Conservation (phyloP, 2,329 filamentous ascomycete genomes). For the Chaetomium globosum region DNA sequence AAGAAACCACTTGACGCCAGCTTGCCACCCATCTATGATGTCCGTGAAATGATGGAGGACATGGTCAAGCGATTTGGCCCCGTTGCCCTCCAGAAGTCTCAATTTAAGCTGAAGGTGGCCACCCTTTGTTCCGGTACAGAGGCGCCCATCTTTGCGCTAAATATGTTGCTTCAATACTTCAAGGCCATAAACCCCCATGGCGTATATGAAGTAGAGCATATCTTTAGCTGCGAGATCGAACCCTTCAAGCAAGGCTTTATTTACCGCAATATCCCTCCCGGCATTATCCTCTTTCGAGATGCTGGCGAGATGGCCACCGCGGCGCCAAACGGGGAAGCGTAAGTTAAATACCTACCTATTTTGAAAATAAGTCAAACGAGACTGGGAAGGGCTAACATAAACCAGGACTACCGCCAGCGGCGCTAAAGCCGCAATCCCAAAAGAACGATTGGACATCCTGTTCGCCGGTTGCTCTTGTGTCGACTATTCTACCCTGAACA, state of each 20-base stretch:
- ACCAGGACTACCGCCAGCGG: constrained; percentile 68
- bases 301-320: constrained; percentile 56
- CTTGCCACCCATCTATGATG: constrained; percentile 36
- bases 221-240: constrained; percentile 66
- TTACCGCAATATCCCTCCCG: constrained; percentile 57
- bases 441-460: constrained; percentile 60
- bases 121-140: constrained; percentile 83
- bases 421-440: constrained; percentile 57
- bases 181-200: constrained; percentile 38
- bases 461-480: constrained; percentile 76
- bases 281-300: constrained; percentile 59
- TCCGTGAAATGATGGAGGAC: constrained; percentile 40
- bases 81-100: neutral
- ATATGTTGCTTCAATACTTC: constrained; percentile 55
- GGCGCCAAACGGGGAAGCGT: constrained; percentile 46
- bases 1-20: constrained; percentile 27
- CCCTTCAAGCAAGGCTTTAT: constrained; percentile 67
- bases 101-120: constrained; percentile 48
- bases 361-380: constrained; percentile 44
- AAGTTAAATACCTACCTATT: constrained; percentile 40
- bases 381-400: constrained; percentile 20
- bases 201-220: constrained; percentile 54
- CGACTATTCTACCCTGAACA: constrained; percentile 70
- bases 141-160: constrained; percentile 67
- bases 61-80: constrained; percentile 32